A percentile compares a stretch with the other conserved stretches of the same genome.
Conservation (phyloP, 192 early-diverging fungal species). For the Jimgerdemannia flammicorona region DNA sequence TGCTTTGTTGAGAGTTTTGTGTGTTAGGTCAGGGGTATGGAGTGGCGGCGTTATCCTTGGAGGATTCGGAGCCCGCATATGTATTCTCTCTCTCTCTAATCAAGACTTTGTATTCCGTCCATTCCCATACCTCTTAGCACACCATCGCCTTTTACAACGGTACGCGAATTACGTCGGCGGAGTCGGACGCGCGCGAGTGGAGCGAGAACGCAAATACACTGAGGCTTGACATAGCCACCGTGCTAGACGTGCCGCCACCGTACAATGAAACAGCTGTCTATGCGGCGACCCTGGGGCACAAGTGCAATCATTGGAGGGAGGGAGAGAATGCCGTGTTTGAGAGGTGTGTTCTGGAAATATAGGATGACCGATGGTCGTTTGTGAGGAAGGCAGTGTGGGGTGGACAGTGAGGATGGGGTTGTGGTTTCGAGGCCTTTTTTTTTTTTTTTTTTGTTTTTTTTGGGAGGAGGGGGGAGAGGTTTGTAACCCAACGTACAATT, state of each 20-base stretch:
- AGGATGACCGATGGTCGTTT: no score
- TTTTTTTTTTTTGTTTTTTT: no score
- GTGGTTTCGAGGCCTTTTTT: no score
- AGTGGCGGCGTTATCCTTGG: no score
- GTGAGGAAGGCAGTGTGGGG: no score
- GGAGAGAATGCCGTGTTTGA: background rate
- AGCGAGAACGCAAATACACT: background rate
- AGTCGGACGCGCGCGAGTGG: background rate
- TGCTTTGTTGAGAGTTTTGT: background rate
- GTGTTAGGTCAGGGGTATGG: no score
- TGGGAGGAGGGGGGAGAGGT: no score
- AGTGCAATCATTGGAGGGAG: background rate
- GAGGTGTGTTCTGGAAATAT: background rate
- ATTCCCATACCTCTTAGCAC: background rate
- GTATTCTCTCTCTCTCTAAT: no score
- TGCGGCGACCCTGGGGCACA: background rate
- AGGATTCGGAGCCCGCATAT: no score
- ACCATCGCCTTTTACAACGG: background rate
- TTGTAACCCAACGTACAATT: no score
- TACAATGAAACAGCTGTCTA: background rate
- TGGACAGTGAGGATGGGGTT: no score
- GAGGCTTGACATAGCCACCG: background rate
- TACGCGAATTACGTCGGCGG: background rate
- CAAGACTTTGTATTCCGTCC: no score
- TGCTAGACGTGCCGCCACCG: background rate